Base-by-base conservation (phyloP, 495 filamentous ascomycete species). In the Delitschia confertaspora region DNA sequence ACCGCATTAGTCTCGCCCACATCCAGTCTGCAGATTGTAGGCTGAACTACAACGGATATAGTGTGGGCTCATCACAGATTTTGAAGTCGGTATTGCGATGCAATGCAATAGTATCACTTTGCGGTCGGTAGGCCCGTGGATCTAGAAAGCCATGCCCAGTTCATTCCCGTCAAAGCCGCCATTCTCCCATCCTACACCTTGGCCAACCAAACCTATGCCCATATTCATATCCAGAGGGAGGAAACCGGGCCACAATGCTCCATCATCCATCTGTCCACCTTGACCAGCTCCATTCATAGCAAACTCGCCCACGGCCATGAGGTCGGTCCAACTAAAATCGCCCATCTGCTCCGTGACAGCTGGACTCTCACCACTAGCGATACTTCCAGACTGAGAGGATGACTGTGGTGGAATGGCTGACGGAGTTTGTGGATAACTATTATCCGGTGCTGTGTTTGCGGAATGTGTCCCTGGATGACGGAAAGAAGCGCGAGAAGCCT, bases 301-400 rank as follows among this genome's bases (percentile, higher is more conserved):
- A 54, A 70, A 76, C 31, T 76, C 71, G 0, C 73, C 72, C 13
- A 76, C 72, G 11, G 72, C 73, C 48, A 71, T 66, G 20, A 76
- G 58, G 57, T 76, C 71, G 3, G 74, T 63, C 73, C 73, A 76
- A 1, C 71, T 73, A 55, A 76, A 76, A 35, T 76, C 73, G 27
- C 74, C 60, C 60, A 61, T 58, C 35, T 56, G 52, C 43, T 63
- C 60, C 10, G 53, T 60, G 10, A 58, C 35, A 18, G 58, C 54
- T 1, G 60, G 58, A 21, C 56, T 58, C 20, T 50, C 51, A 4
- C 33, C 49, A 1, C 36, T 47, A 9, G 21, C 25, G 6, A 23
- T 37, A 21, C 41, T 50, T 10, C 42, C 46, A 18, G 40, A 51
- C 11, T 57, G 53, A 19, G 55, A 56, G 11, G 53, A 33, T 0